Conservation (phyloP, 2,329 filamentous ascomycete genomes). For the Fusarium algeriense region DNA sequence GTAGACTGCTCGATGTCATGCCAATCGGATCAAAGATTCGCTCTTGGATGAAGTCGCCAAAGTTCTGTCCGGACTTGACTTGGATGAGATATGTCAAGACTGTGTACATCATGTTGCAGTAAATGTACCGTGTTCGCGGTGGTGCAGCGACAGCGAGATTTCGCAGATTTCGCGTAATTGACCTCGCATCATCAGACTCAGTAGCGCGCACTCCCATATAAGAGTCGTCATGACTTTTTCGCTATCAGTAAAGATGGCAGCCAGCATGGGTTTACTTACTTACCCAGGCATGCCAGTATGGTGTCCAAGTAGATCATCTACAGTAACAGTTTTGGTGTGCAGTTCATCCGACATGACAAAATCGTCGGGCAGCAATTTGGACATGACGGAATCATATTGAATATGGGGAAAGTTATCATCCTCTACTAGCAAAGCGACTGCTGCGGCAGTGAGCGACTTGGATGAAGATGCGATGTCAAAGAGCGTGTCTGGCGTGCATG, state of each 20-base stretch:
- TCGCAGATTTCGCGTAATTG: slow-evolving; percentile 14
- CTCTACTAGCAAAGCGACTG: neutral
- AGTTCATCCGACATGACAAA: slow-evolving; percentile 5
- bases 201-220: slow-evolving; percentile 6
- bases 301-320: slow-evolving; percentile 21
- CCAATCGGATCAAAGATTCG: neutral
- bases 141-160: slow-evolving; percentile 6
- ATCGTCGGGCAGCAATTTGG: slow-evolving; percentile 7
- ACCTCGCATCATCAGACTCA: neutral
- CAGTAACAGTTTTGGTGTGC: neutral
- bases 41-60: neutral
- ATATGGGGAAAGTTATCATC: neutral
- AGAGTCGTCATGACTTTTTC: slow-evolving; percentile 2
- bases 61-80: neutral
- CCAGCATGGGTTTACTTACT: fast-evolving
- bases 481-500: slow-evolving; percentile 13
- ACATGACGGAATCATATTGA: slow-evolving; percentile 1
- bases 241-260: fast-evolving
- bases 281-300: slow-evolving; percentile 19
- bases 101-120: slow-evolving; percentile 33
- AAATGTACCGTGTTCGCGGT: slow-evolving; percentile 1
- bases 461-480: slow-evolving; percentile 27
- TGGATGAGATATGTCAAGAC: slow-evolving; percentile 5
- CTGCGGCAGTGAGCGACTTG: slow-evolving; percentile 1
- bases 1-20: slow-evolving; percentile 13